These are phyloP conservation scores for Pestalotiopsis sp. DNA, from an alignment of 2,329 filamentous ascomycete species.

Conservation along the genomic window DNA sequence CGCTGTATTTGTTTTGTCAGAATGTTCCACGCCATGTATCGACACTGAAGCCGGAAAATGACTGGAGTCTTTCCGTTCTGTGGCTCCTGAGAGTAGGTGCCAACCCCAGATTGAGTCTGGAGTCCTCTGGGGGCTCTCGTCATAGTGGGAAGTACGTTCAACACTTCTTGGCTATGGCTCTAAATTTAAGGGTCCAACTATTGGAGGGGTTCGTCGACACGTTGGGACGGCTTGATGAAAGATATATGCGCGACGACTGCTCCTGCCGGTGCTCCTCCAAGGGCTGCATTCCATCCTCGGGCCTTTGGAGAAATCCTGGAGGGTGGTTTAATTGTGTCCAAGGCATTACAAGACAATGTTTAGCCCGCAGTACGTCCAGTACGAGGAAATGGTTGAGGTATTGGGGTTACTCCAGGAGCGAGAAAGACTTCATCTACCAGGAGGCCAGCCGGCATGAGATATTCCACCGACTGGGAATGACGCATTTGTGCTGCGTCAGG, in stretches of 20 bases:
- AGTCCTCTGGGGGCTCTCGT: neutral
- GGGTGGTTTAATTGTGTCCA: neutral
- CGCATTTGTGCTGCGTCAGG: neutral
- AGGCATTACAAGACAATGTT: neutral
- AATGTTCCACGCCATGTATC: too few species aligned
- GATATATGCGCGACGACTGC: neutral
- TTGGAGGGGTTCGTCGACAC: accelerated
- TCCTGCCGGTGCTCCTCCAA: neutral
- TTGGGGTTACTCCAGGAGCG: neutral
- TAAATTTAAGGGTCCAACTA: too few species aligned
- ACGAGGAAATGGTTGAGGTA: neutral
- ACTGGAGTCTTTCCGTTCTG: neutral
- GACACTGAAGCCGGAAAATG: too few species aligned
- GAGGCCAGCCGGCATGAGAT: neutral
- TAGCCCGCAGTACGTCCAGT: neutral
- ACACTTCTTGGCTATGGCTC: neutral
- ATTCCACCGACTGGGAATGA: neutral
- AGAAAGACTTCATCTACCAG: neutral
- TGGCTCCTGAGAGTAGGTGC: neutral
- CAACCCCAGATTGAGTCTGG: neutral
- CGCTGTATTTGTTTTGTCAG: neutral
- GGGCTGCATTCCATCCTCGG: neutral
- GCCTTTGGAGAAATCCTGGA: neutral
- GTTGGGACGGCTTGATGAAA: neutral
- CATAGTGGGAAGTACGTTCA: neutral